Percentiles rank a stretch among this genome's conserved stretches.
Evolutionary conservation across 2,329 filamentous ascomycete species (phyloP).

Genomic region (Bipolaris gigantea): DNA sequence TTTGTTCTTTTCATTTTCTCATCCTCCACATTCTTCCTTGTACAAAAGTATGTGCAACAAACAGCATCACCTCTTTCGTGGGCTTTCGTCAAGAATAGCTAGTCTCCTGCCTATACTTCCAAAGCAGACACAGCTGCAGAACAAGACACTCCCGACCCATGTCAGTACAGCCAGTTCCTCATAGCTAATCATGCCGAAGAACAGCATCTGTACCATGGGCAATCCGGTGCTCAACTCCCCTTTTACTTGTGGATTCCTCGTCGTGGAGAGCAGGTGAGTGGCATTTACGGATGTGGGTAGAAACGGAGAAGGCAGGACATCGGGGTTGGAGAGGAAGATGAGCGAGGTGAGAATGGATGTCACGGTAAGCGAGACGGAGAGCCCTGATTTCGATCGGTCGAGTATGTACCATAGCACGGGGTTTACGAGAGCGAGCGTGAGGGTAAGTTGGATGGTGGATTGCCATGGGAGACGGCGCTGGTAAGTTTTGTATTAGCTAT

Average conservation of each 20-base stretch:
- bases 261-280: constrained; percentile 20
- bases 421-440: constrained; percentile 87
- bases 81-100: constrained; percentile 47
- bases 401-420: constrained; percentile 95
- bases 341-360: constrained; percentile 73
- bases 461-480: constrained; percentile 90
- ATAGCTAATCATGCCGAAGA: constrained; percentile 61
- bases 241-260: constrained; percentile 7
- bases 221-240: background rate
- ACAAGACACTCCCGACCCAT: constrained; percentile 91
- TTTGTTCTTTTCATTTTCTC: background rate
- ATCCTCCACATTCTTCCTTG: no score
- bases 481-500: constrained; percentile 5
- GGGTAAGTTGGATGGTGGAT: constrained; percentile 88
- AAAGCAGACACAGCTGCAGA: constrained; percentile 94
- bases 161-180: constrained; percentile 72
- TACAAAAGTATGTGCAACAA: background rate
- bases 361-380: constrained; percentile 75
- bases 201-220: constrained; percentile 25
- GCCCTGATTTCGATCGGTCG: constrained; percentile 83
- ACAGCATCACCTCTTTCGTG: constrained; percentile 14
- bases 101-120: constrained; percentile 89
- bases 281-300: constrained; percentile 27
- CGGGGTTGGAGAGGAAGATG: constrained; percentile 74
- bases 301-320: constrained; percentile 65